phyloP scores from a whole-genome alignment of 176 grass and related monocot species.

The Themeda triandra region DNA sequence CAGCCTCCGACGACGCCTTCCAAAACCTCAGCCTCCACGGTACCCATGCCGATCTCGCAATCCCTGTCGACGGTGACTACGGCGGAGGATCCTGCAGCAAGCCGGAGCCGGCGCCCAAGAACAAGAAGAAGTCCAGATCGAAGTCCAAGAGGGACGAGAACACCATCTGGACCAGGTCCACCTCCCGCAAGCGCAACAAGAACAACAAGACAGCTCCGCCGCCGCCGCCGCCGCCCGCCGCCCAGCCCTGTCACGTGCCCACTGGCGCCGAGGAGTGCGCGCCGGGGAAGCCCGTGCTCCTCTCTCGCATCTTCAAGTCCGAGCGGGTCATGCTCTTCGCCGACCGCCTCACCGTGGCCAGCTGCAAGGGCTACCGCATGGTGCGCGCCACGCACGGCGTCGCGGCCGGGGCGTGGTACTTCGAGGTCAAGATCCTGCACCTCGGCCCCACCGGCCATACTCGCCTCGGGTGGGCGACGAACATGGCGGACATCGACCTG shows the following conservation, averaged over 20 bases:
- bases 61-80: not conserved
- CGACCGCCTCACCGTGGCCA: slow-evolving; percentile 61
- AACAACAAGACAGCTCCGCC: slow-evolving; percentile 43
- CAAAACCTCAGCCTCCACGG: slow-evolving; percentile 28
- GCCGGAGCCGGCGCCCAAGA: not conserved
- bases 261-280: slow-evolving; percentile 40
- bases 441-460: slow-evolving; percentile 60
- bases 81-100: too few species aligned
- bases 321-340: slow-evolving; percentile 67
- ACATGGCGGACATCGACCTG: slow-evolving; percentile 73
- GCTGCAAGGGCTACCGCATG: slow-evolving; percentile 91
- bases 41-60: slow-evolving; percentile 19
- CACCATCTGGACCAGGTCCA: slow-evolving; percentile 66
- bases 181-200: slow-evolving; percentile 67
- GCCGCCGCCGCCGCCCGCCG: too few species aligned
- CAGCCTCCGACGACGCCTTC: not conserved
- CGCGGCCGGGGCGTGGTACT: slow-evolving; percentile 71
- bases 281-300: slow-evolving; percentile 46
- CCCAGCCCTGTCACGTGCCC: not conserved
- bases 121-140: slow-evolving; percentile 67
- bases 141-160: slow-evolving; percentile 40
- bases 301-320: slow-evolving; percentile 75
- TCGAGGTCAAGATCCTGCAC: slow-evolving; percentile 68
- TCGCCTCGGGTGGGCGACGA: slow-evolving; percentile 78
- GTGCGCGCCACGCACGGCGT: slow-evolving; percentile 79